Evolutionary conservation across 768 basidiomycete species (phyloP), one percentile per base, ranked within the genome.

Genomic region (Atractiella rhizophila): DNA sequence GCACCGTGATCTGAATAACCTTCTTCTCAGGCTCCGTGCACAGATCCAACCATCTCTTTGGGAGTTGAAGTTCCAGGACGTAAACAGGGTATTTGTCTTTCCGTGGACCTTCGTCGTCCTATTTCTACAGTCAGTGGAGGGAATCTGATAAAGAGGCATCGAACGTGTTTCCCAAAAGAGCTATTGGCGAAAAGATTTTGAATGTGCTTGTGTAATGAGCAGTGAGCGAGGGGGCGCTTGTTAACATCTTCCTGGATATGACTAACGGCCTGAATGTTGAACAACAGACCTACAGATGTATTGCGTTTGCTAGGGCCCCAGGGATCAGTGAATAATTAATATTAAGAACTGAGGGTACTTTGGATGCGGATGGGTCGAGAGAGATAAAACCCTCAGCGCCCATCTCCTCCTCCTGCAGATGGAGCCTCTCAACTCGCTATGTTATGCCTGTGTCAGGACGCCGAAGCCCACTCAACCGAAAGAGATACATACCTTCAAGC

Each of bases 331-430:
- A n/a, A n/a, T n/a, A n/a, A n/a, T n/a, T n/a, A n/a, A n/a, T n/a
- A n/a, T n/a, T n/a, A n/a, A n/a, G 60, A 74, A 79, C 57, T 96
- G 86, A 57, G 75, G 69, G n/a, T 68, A 60, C 79, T 88, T 54
- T 27, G 41, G 43, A 26, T 50, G 47, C 9, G n/a, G 45, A 37
- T 5, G 51, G 45, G 2, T 36, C 31, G 44, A 45, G 42, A 25
- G 45, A 46, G 46, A 56, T 46, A 55, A 96, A 94, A 0, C 88
- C 88, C 42, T 73, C 63, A 7, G 81, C 60, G 32, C 57, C 66
- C 51, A 75, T 57, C 13, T 63, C 60, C 8, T 62, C 72, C n/a
- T 58, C 63, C 26, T 50, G 53, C 1, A 64, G 58, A 23, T 69
- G 50, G 36, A 83, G 65, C 41, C 68, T 66, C 46, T 82, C 74